Conservation (phyloP, 2,329 filamentous ascomycete genomes). For the Lachnellula subtilissima region DNA sequence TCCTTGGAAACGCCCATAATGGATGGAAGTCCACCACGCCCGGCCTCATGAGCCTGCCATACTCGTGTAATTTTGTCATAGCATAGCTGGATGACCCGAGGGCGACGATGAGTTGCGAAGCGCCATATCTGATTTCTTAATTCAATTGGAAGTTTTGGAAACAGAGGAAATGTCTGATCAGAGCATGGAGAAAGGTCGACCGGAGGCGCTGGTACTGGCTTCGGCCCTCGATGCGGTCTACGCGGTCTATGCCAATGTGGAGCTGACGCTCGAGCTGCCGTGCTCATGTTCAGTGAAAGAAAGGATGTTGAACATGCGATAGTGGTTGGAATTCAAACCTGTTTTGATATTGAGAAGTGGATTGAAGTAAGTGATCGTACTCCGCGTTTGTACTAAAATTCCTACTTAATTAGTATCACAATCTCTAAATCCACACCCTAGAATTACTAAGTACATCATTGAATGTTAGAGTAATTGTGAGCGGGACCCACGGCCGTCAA, state of each 20-base stretch:
- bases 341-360: no score
- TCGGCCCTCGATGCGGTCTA: not conserved
- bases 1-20: slow-evolving; percentile 11
- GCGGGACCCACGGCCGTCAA: not conserved
- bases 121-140: slow-evolving; percentile 10
- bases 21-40: slow-evolving; percentile 9
- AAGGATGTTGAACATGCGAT: no score
- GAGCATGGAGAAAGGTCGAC: not conserved
- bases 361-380: no score
- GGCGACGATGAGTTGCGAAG: slow-evolving; percentile 1
- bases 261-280: no score
- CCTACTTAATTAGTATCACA: no score
- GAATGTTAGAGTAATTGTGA: not conserved
- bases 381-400: no score
- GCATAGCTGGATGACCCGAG: slow-evolving; percentile 13
- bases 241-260: no score
- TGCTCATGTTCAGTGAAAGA: no score
- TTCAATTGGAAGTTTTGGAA: slow-evolving; percentile 9
- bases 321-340: no score
- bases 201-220: not conserved
- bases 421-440: no score
- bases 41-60: slow-evolving; percentile 13
- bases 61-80: slow-evolving; percentile 3
- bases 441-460: no score
- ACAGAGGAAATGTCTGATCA: not conserved